These are phyloP conservation scores for Botrytis sinoallii DNA, from an alignment of 2,329 filamentous ascomycete genomes.

Conservation along the genomic window DNA sequence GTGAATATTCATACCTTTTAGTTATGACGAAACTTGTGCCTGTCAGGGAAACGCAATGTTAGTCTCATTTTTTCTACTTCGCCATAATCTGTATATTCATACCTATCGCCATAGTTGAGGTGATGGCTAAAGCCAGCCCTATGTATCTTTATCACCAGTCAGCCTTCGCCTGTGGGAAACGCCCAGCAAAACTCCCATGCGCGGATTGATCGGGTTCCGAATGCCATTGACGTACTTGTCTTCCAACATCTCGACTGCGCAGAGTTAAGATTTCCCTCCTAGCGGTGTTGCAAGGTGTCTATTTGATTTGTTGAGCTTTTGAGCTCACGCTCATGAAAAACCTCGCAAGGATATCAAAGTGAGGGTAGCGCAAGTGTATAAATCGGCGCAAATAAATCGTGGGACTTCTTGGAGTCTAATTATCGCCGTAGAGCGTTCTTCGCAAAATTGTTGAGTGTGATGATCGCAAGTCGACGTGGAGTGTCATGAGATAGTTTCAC, in stretches of 20 bases:
- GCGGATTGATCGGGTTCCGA: not conserved
- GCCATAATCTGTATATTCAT: slow-evolving; percentile 37
- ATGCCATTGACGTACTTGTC: slow-evolving; percentile 43
- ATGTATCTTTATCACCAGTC: slow-evolving; percentile 58
- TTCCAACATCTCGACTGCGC: slow-evolving; percentile 41
- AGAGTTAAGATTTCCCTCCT: slow-evolving; percentile 25
- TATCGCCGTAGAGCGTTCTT: not conserved
- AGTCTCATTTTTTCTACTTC: not conserved
- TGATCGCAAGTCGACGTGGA: slow-evolving; percentile 26
- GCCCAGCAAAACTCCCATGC: not conserved
- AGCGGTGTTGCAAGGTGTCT: slow-evolving; percentile 28
- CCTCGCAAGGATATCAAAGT: slow-evolving; percentile 3
- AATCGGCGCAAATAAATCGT: slow-evolving; percentile 19
- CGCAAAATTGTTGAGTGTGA: slow-evolving; percentile 21
- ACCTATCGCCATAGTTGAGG: slow-evolving; percentile 75
- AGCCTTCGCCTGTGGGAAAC: slow-evolving; percentile 23
- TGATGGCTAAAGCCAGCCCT: slow-evolving; percentile 71
- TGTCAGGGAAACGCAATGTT: slow-evolving; percentile 40
- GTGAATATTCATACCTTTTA: slow-evolving; percentile 69
- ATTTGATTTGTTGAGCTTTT: slow-evolving; percentile 20
- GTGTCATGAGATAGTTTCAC: slow-evolving; percentile 29
- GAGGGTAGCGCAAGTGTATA: slow-evolving; percentile 1
- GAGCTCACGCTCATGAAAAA: slow-evolving; percentile 25
- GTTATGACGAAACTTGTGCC: slow-evolving; percentile 98
- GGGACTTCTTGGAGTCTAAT: not conserved